Percentiles rank a stretch among this genome's conserved stretches.
Conservation (phyloP, 495 filamentous ascomycete species). For the Viridothelium virens region DNA sequence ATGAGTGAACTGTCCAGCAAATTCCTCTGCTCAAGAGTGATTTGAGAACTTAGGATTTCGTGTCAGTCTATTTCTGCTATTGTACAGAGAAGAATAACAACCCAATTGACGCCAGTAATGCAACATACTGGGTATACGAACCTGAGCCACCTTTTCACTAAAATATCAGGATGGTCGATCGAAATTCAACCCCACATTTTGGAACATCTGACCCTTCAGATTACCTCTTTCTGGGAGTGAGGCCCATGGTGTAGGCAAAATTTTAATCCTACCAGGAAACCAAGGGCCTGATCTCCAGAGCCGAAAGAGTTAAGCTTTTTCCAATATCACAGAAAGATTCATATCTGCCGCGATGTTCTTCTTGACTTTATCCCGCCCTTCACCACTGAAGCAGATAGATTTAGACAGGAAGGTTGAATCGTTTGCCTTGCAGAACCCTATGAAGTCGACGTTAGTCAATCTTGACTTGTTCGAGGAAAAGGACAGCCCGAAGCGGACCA, state of each 20-base stretch:
- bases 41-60: background rate
- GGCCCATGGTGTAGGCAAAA: no score
- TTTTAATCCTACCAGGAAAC: no score
- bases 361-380: no score
- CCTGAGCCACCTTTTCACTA: background rate
- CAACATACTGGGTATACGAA: constrained; percentile 9
- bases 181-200: background rate
- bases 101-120: background rate
- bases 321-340: no score
- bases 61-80: background rate
- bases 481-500: background rate
- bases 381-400: background rate
- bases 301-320: no score
- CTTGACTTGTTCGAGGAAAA: background rate
- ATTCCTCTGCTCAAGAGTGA: background rate
- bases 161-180: no score
- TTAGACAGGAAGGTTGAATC: constrained; percentile 30
- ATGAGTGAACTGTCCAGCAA: no score
- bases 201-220: background rate
- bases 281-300: no score
- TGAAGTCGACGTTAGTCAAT: background rate
- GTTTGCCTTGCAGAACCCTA: constrained; percentile 30
- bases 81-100: background rate
- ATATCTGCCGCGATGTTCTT: no score
- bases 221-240: no score